Evolutionary conservation across 495 filamentous ascomycete genomes (phyloP), one percentile per base, ranked within the genome.

Genomic region (Glutinoglossum americanum): DNA sequence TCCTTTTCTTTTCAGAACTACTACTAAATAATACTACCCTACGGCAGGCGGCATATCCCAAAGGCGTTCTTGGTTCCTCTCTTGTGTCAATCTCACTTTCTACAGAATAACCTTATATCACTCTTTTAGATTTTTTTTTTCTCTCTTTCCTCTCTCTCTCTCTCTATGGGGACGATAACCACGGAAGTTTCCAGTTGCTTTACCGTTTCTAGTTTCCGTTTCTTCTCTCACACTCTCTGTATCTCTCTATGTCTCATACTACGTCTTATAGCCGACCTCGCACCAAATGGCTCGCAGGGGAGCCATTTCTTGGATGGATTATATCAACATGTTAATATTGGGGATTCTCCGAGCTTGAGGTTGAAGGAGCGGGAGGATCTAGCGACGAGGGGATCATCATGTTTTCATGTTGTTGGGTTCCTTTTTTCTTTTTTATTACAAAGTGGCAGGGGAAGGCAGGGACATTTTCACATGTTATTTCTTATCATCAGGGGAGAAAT

Each of bases 251-350:
- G 3, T 45, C 41, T 21, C 1, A 53, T 9, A 25, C 25, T 25
- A 28, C 47, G 47, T 23, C 47, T 51, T 9, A 25, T 51, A 6
- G 49, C 49, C 49, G 49, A 30, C 49, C 49, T 53, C 28, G 49
- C 49, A 32, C 49, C 49, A 53, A 53, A 53, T 30, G 49, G 49
- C 49, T 53, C 49, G 15, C 17, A 15, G 13, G 49, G 49, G 49
- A 53, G 49, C 15, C 49, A 30, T 53, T 53, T 53, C 49, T 32
- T 53, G 49, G 49, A 25, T 53, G 49, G 49, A 53, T 27, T 45
- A 41, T 45, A 8, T 41, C 5, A 41, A 41, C 30, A 9, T 33
- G 30, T 33, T 33, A 33, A 33, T 33, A 33, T 9, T 33, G 3
- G 30, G 30, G 3, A 3, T 33, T 9, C 9, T 33, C 30, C 9